Conservation (phyloP, 2,329 filamentous ascomycete species). For the Penicillium italicum region DNA sequence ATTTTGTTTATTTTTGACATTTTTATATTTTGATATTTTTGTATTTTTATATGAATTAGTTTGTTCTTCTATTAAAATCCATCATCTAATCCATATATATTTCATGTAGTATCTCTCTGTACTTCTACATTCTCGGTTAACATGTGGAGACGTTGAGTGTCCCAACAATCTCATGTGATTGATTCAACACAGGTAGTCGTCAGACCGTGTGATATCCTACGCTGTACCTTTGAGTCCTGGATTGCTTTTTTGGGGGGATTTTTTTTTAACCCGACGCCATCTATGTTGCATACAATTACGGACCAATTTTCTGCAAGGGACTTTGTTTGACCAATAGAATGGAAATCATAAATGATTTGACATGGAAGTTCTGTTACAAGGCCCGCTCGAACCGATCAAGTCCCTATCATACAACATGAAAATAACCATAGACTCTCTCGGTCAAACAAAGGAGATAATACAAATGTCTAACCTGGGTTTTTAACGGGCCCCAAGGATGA, state of each 20-base stretch:
- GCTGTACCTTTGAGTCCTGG: neutral
- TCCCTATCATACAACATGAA: conserved; percentile 41
- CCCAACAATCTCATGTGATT: conserved; percentile 27
- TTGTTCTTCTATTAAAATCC: too few relatives aligned
- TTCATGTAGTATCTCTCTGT: too few relatives aligned
- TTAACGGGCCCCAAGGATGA: conserved; percentile 8
- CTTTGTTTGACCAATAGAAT: neutral
- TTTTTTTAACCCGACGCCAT: too few relatives aligned
- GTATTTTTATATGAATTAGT: too few relatives aligned
- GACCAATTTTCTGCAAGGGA: too few relatives aligned
- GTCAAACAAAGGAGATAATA: conserved; percentile 27
- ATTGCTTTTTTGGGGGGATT: neutral
- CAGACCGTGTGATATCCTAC: conserved; percentile 17
- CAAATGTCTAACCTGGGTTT: conserved; percentile 17
- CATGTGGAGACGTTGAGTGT: conserved; percentile 20
- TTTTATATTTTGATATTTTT: too few relatives aligned
- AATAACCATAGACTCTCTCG: conserved; percentile 33
- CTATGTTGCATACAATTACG: too few relatives aligned
- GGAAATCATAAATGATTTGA: conserved; percentile 15
- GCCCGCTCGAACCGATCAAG: conserved; percentile 37
- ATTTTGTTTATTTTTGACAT: too few relatives aligned
- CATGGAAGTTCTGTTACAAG: conserved; percentile 37
- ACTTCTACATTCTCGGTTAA: neutral
- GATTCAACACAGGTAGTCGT: conserved; percentile 24
- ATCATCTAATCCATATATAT: too few relatives aligned